Evolutionary conservation across 805 yeast genomes (phyloP).

Genomic region (Debaryomyces prosopidis): DNA sequence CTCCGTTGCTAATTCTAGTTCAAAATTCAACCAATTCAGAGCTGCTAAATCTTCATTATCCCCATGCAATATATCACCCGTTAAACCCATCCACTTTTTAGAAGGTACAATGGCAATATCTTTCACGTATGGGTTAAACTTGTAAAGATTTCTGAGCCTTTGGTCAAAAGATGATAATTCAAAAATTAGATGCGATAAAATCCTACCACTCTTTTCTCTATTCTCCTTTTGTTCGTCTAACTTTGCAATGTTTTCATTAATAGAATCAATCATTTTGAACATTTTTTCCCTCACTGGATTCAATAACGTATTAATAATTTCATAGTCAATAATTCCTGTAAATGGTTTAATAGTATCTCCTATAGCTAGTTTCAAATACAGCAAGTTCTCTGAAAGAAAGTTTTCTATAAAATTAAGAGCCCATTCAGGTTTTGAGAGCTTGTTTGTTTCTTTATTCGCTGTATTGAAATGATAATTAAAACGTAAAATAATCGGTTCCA

Average conservation of each 20-base stretch:
- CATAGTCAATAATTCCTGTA: conserved; percentile 32
- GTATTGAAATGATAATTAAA: conserved; percentile 64
- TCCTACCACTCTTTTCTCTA: conserved; percentile 42
- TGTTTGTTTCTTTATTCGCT: conserved; percentile 54
- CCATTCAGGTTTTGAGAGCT: conserved; percentile 73
- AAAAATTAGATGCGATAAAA: conserved; percentile 57
- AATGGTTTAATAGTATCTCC: conserved; percentile 27
- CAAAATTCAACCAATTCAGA: conserved; percentile 53
- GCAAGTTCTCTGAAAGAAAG: conserved; percentile 40
- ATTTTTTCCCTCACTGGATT: conserved; percentile 49
- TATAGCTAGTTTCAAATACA: conserved; percentile 40
- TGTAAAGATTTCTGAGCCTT: conserved; percentile 42
- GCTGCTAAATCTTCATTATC: conserved; percentile 32
- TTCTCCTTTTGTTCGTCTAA: conserved; percentile 14
- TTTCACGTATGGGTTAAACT: conserved; percentile 43
- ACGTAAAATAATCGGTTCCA: conserved; percentile 47
- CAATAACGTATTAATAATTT: conserved; percentile 47
- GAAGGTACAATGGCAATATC: conserved; percentile 18
- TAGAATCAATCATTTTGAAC: conserved; percentile 16
- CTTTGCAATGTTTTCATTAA: conserved; percentile 24
- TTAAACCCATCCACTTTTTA: conserved; percentile 49
- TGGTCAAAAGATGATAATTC: conserved; percentile 63
- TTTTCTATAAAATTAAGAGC: conserved; percentile 51
- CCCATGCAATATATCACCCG: conserved; percentile 39
- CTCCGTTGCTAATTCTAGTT: conserved; percentile 49